phyloP scores from a whole-genome alignment of 1,139 yeast species.

The Geotrichum citri-aurantii region DNA sequence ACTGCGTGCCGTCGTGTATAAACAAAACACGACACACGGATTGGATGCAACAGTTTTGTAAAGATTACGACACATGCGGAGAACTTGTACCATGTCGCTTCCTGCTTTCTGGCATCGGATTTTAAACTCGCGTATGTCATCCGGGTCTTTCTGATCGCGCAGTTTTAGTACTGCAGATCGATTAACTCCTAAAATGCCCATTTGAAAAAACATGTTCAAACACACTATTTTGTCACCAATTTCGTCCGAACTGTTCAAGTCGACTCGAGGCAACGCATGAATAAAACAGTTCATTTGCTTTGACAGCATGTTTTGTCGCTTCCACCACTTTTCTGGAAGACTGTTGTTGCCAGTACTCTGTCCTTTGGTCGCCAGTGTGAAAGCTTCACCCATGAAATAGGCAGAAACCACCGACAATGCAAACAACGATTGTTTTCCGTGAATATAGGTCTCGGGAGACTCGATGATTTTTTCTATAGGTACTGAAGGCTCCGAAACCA shows the following conservation, averaged over 20 bases:
- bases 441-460: slow-evolving; percentile 17
- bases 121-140: slow-evolving; percentile 20
- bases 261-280: slow-evolving; percentile 18
- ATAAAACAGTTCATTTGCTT: slow-evolving; percentile 18
- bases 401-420: slow-evolving; percentile 13
- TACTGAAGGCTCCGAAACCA: slow-evolving; percentile 15
- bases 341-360: slow-evolving; percentile 16
- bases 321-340: slow-evolving; percentile 24
- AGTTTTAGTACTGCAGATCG: slow-evolving; percentile 18
- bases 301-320: slow-evolving; percentile 20
- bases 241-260: slow-evolving; percentile 4
- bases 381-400: slow-evolving; percentile 12
- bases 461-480: slow-evolving; percentile 17
- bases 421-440: slow-evolving; percentile 3
- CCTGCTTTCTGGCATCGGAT: slow-evolving; percentile 24
- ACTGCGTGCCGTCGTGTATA: slow-evolving; percentile 27
- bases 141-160: slow-evolving; percentile 15
- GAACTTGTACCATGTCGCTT: slow-evolving; percentile 22
- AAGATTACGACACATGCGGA: slow-evolving; percentile 23
- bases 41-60: slow-evolving; percentile 18
- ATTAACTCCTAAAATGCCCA: slow-evolving; percentile 24
- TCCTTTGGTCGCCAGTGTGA: slow-evolving; percentile 12
- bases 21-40: slow-evolving; percentile 23
- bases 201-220: slow-evolving; percentile 23
- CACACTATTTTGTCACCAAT: slow-evolving; percentile 16